Evolutionary conservation across 2,329 filamentous ascomycete species (phyloP), one percentile per base, ranked within the genome.

Genomic region (Diaporthe helianthi): DNA sequence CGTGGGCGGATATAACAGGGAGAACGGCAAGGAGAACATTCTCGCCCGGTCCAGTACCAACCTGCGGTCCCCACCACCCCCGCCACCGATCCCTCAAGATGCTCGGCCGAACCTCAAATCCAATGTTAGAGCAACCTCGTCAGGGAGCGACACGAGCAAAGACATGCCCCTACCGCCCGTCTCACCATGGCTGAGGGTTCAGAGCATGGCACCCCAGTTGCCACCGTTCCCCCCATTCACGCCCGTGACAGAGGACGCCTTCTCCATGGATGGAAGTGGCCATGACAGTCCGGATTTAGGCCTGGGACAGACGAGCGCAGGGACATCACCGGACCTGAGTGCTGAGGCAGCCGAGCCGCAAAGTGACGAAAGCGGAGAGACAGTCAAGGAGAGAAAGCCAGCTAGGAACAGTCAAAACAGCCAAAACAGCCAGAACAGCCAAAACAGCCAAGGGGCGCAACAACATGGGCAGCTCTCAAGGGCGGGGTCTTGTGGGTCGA

Each of bases 161-260:
- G 55, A 68, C 12, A 15, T 15, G n/a, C 54, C 58, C n/a, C 31
- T 64, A 5, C 65, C 64, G 19, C 72, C 69, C 8, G 51, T 73
- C 31, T 71, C 58, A 5, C 69, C 58, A 2, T 70, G 69, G 66
- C 22, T 69, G 9, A 61, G 71, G n/a, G 67, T 69, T 8, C 70
- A 68, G 60, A 72, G 67, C 47, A 68, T 69, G 65, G 69, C 71
- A 10, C 71, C 71, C 7, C 71, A 72, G 63, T 41, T 72, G 2
- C 70, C 71, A 9, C 67, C 68, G 4, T 68, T 72, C 24, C 47
- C 65, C 1, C 70, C 68, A 4, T 72, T 72, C 63, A 70, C 70
- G 15, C 71, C 71, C 3, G 70, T 72, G 15, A 69, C 63, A 26
- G 70, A 71, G 22, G 70, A 70, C 44, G n/a, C 67, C 4, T 71